These are phyloP conservation scores for Fragaria iinumae DNA, from an alignment of 306 rosid genomes.

Conservation along the genomic window DNA sequence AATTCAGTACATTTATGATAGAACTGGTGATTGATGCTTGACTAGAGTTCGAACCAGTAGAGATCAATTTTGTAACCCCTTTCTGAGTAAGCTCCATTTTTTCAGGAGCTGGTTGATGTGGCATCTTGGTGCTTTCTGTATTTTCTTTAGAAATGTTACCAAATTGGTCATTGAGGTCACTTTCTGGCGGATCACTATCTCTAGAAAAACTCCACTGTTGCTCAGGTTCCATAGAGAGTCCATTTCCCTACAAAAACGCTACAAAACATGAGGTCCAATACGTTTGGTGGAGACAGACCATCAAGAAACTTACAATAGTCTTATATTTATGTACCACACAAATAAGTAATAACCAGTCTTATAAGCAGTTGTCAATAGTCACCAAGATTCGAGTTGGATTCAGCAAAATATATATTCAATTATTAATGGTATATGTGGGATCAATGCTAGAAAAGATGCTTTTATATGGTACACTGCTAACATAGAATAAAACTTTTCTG, in stretches of 20 bases:
- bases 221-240: slow-evolving; percentile 23
- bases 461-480: background rate
- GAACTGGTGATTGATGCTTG: slow-evolving; percentile 27
- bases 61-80: slow-evolving; percentile 30
- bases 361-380: background rate
- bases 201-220: slow-evolving; percentile 35
- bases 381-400: background rate
- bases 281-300: background rate
- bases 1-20: slow-evolving; percentile 25
- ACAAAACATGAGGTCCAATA: background rate
- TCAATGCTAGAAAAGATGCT: background rate
- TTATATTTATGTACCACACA: background rate
- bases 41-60: slow-evolving; percentile 24
- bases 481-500: background rate
- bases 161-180: slow-evolving; percentile 27
- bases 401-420: background rate
- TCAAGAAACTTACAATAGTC: background rate
- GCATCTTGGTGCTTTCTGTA: slow-evolving; percentile 19
- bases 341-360: background rate
- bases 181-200: slow-evolving; percentile 19
- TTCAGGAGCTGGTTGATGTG: slow-evolving; percentile 28
- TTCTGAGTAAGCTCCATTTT: slow-evolving; percentile 29
- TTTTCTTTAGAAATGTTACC: slow-evolving; percentile 25
- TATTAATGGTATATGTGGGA: background rate
- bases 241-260: slow-evolving; percentile 37